Evolutionary conservation across 768 basidiomycete species (phyloP).

Genomic region (Mrakia blollopis): DNA sequence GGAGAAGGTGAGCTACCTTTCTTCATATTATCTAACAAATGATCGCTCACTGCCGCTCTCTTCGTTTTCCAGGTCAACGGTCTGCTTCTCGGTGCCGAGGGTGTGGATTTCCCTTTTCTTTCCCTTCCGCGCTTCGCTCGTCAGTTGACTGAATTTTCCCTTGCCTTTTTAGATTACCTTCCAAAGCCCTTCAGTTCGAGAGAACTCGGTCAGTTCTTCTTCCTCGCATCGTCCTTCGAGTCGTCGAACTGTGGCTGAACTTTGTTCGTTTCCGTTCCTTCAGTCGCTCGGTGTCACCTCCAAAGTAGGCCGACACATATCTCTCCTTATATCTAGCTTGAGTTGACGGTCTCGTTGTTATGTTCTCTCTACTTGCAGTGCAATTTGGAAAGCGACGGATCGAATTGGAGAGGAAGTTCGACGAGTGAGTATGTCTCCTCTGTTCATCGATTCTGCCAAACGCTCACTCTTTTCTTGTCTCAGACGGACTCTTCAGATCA

Average conservation of each 20-base stretch:
- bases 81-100: neutral
- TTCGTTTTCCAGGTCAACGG: slow-evolving; percentile 6
- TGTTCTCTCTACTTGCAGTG: slow-evolving; percentile 27
- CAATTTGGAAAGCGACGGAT: slow-evolving; percentile 45
- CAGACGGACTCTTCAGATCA: slow-evolving; percentile 14
- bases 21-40: too few species aligned
- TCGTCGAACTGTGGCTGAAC: neutral
- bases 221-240: neutral
- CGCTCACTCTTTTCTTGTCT: too few species aligned
- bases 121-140: too few species aligned
- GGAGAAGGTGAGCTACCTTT: slow-evolving; percentile 33
- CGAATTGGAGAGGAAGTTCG: slow-evolving; percentile 26
- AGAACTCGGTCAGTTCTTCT: slow-evolving; percentile 37
- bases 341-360: too few species aligned
- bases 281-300: slow-evolving; percentile 45
- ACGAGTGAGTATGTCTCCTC: neutral
- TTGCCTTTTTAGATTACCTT: slow-evolving; percentile 40
- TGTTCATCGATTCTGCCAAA: neutral
- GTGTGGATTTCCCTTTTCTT: neutral
- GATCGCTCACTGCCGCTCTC: too few species aligned
- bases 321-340: too few species aligned
- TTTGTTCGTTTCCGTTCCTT: neutral
- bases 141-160: neutral
- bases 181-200: slow-evolving; percentile 47
- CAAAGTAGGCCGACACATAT: slow-evolving; percentile 34